Base-by-base conservation (phyloP, 2,329 filamentous ascomycete species). In the Nemania abortiva region DNA sequence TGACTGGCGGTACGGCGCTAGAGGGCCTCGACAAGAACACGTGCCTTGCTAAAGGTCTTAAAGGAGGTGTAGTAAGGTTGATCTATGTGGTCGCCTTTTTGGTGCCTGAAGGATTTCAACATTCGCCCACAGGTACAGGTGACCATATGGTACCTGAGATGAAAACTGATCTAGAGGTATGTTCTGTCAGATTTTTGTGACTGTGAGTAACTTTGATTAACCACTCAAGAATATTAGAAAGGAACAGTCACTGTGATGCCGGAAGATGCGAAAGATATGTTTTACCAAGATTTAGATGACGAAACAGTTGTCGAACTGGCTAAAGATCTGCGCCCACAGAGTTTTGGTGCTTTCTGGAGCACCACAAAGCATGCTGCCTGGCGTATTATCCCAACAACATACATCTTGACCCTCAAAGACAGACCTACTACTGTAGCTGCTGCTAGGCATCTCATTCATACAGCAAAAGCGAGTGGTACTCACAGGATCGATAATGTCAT, bases 221-320 rank as follows among this genome's bases (percentile, higher is more conserved):
- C 27, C 9, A 39, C 20, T 20, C 2, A 13, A 4, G 6, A 3
- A 24, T 22, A 42, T 18, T 67, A 76, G 74, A 63, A 73, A 13
- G 72, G 70, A 9, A 61, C 59, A 20, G 37, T 76, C 11, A 75
- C 67, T 15, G 67, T 76, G 0, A 50, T 49, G 3, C 69, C 74
- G 0, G 65, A 74, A 31, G 69, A 77, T 56, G 71, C 69, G 5
- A 75, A 74, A 53, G 66, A 55, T 7, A 74, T 75, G 67, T 75
- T 76, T 45, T 75, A 76, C 66, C 73, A 77, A 53, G 74, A 75
- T 64, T 11, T 76, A 1, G 65, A 72, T 15, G 72, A 76, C 31
- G 58, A 58, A 22, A 70, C 56, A 7, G 53, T 71, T n/a, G 65
- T 68, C 18, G 63, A 72, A 42, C 65, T 73, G 2, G 67, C 50